Evolutionary conservation across 495 filamentous ascomycete genomes (phyloP).

Genomic region (Cryomyces antarcticus): DNA sequence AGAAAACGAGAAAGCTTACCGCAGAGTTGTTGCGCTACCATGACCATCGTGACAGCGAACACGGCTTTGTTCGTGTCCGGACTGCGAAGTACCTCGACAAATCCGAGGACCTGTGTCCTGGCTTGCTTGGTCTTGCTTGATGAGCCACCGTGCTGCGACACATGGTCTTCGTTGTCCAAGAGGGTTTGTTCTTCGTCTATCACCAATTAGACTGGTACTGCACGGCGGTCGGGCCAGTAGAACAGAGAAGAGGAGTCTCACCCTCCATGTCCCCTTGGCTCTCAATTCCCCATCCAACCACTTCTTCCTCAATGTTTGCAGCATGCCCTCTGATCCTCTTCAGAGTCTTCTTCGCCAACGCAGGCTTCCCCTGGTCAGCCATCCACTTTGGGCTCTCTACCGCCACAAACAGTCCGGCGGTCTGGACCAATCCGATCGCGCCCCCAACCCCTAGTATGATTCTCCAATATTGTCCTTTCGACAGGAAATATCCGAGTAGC

Average conservation of each 20-base stretch:
- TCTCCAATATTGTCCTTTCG: constrained; percentile 57
- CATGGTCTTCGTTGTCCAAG: constrained; percentile 10
- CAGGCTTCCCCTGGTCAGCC: constrained; percentile 41
- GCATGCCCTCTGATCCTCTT: constrained; percentile 52
- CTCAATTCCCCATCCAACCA: constrained; percentile 28
- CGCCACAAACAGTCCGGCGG: constrained; percentile 42
- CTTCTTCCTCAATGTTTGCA: constrained; percentile 53
- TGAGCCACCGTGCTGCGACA: constrained; percentile 1
- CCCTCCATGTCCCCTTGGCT: constrained; percentile 5
- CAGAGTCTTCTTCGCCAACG: constrained; percentile 41
- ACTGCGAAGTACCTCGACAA: constrained; percentile 42
- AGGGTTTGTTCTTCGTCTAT: constrained; percentile 20
- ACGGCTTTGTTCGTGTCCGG: constrained; percentile 54
- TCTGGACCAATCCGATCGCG: constrained; percentile 41
- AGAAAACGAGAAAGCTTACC: constrained; percentile 8
- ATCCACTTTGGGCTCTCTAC: constrained; percentile 80
- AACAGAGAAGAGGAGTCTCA: constrained; percentile 3
- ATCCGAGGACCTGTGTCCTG: constrained; percentile 33
- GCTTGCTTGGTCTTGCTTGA: constrained; percentile 15
- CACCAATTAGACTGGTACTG: background rate
- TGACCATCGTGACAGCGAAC: constrained; percentile 69
- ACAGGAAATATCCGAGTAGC: constrained; percentile 68
- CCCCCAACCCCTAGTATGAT: constrained; percentile 61
- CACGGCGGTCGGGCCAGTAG: constrained; percentile 1
- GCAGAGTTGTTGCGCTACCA: constrained; percentile 73